These are phyloP conservation scores for Hypoxylon subgilvum DNA, from an alignment of 495 filamentous ascomycete genomes.

Conservation along the genomic window DNA sequence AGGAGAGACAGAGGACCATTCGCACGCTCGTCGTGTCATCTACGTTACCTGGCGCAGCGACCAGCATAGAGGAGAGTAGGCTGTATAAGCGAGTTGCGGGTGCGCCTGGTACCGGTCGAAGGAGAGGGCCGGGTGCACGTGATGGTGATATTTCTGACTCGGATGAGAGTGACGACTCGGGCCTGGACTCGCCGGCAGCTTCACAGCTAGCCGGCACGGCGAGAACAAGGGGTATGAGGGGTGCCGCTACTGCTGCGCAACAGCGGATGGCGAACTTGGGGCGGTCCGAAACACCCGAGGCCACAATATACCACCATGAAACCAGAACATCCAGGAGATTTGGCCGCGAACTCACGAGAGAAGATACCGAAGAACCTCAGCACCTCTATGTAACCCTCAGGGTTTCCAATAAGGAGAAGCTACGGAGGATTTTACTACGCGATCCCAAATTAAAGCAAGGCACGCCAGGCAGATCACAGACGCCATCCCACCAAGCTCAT, in stretches of 20 bases:
- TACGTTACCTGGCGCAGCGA: constrained; percentile 84
- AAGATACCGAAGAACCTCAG: constrained; percentile 73
- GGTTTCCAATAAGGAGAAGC: constrained; percentile 64
- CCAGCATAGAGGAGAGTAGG: constrained; percentile 78
- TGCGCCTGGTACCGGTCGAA: constrained; percentile 60
- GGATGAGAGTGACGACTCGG: constrained; percentile 85
- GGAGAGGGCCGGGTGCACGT: constrained; percentile 60
- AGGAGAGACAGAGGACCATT: constrained; percentile 90
- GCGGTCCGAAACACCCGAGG: constrained; percentile 89
- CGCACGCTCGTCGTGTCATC: constrained; percentile 88
- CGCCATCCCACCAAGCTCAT: constrained; percentile 57
- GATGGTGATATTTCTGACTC: constrained; percentile 85
- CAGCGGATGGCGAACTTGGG: constrained; percentile 75
- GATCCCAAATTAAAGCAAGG: constrained; percentile 48
- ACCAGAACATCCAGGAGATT: constrained; percentile 68
- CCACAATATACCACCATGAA: constrained; percentile 71
- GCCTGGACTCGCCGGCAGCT: constrained; percentile 83
- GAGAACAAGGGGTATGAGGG: constrained; percentile 84
- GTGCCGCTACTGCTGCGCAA: constrained; percentile 81
- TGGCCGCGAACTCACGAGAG: constrained; percentile 62
- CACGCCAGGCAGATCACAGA: constrained; percentile 48
- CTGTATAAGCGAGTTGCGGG: constrained; percentile 72
- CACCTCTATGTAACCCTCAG: constrained; percentile 74
- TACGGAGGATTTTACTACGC: constrained; percentile 62
- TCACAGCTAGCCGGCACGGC: constrained; percentile 77